Conservation (phyloP, 2,329 filamentous ascomycete species). For the Simplicillium sp. region DNA sequence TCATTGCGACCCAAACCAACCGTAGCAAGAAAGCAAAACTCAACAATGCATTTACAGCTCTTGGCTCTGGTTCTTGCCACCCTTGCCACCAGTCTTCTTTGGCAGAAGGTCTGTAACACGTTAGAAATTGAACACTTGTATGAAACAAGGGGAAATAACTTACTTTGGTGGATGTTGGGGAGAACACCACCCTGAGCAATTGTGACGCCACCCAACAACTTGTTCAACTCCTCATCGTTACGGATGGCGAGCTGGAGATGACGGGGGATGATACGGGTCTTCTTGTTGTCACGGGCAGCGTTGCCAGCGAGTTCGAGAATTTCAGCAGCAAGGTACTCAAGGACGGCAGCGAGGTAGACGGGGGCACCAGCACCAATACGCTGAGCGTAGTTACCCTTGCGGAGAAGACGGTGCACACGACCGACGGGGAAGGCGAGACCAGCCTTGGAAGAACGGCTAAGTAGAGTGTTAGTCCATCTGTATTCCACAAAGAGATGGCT, state of each 20-base stretch:
- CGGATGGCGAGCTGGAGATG: constrained; percentile 98
- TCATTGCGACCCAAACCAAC: constrained; percentile 69
- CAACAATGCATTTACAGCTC: constrained; percentile 64
- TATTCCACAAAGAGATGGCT: neutral
- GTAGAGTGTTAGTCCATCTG: constrained; percentile 5
- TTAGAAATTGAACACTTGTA: constrained; percentile 16
- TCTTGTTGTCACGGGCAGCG: constrained; percentile 99
- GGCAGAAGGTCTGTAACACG: constrained; percentile 72
- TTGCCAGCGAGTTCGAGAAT: constrained; percentile 98
- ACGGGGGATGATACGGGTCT: constrained; percentile 99
- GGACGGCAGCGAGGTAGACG: constrained; percentile 93
- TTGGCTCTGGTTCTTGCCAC: constrained; percentile 84
- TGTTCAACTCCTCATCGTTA: constrained; percentile 99
- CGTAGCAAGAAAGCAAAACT: constrained; percentile 45
- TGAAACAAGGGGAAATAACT: constrained; percentile 25
- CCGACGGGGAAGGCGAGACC: constrained; percentile 98
- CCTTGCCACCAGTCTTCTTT: constrained; percentile 95
- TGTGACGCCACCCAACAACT: constrained; percentile 90
- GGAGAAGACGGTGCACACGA: constrained; percentile 97
- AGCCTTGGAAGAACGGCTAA: constrained; percentile 95
- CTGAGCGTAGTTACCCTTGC: constrained; percentile 99
- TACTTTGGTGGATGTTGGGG: constrained; percentile 96
- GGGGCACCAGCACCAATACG: constrained; percentile 97
- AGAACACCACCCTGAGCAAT: constrained; percentile 93
- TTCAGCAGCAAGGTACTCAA: constrained; percentile 97